Base-by-base conservation (phyloP, 768 basidiomycete species). In the Suillus alpinus region DNA sequence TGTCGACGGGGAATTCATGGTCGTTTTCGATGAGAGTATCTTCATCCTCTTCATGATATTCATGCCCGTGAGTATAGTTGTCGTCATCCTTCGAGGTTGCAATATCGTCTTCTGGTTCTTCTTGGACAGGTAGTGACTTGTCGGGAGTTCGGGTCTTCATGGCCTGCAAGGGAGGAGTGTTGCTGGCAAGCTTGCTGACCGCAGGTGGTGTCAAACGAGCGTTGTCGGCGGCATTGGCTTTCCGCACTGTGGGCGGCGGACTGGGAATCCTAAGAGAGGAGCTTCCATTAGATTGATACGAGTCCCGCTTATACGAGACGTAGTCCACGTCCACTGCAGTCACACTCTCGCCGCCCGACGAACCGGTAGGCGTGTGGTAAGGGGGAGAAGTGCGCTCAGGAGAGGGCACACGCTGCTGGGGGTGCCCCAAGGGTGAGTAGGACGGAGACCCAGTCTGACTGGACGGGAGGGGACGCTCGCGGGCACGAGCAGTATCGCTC, bases 41-140 rank as follows among this genome's bases (percentile, higher is more conserved):
- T 18, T 79, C 77, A 59, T 80, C 78, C 59, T 81, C 81, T 23
- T 82, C 81, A 61, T 69, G 79, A 56, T 74, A 77, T 36, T 75
- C 69, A 31, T 75, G 78, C 41, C 55, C 67, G 18, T 71, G 73
- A 20, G 75, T 73, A 64, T 80, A 78, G 18, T 75, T 80, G 29
- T 83, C 80, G 16, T 64, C 71, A 36, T 73, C 76, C 66, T 79
- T 80, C 13, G 73, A 65, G 37, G 67, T 41, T 3, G 72, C 72
- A 18, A 79, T 73, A 63, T 89, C 87, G 65, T 90, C 89, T 66
- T 90, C 88, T 32, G 81, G 80, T 62, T 90, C 89, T 69, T 91
- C 89, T 70, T 92, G 89, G 3, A 91, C 82, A 20, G 89, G 89
- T 29, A 92, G 78, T 16, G 89, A 89, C 37, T 88, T 80, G 70